A percentile compares a stretch with the other conserved stretches of the same genome.
These are phyloP conservation scores for Trifolium fragiferum DNA, from an alignment of 306 rosid genomes.

Conservation along the genomic window DNA sequence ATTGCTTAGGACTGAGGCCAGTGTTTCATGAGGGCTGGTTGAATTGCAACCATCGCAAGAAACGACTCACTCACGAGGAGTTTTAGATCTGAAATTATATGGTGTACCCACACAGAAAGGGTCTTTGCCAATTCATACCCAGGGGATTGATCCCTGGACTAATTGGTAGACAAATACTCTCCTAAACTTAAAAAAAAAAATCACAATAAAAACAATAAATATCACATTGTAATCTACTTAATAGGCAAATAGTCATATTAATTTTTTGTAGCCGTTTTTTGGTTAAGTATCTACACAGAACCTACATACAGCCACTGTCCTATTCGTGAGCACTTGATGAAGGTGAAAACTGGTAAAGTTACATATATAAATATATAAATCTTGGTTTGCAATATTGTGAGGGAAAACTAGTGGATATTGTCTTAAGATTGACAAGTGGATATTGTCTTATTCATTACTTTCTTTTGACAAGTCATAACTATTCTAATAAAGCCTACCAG, in stretches of 20 bases:
- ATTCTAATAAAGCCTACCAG: no score
- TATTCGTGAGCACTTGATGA: conserved; percentile 3
- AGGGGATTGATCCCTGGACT: background rate
- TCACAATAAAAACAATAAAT: background rate
- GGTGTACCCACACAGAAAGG: background rate
- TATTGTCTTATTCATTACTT: no score
- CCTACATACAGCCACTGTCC: background rate
- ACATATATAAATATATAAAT: background rate
- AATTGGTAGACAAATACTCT: background rate
- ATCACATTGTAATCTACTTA: background rate
- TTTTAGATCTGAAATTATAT: no score
- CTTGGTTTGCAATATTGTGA: conserved; percentile 19
- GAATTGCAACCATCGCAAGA: no score
- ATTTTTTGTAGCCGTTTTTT: background rate
- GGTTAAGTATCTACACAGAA: background rate
- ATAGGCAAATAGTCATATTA: background rate
- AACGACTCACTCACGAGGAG: no score
- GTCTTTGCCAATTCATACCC: background rate
- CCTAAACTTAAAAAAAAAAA: background rate
- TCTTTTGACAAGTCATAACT: no score
- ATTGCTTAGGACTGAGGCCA: no score
- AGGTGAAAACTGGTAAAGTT: background rate
- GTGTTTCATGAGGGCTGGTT: no score
- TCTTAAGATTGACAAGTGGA: background rate
- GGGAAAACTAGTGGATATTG: conserved; percentile 9